Evolutionary conservation across 768 basidiomycete genomes (phyloP), one percentile per base, ranked within the genome.

Genomic region (Leccinum imitatum): DNA sequence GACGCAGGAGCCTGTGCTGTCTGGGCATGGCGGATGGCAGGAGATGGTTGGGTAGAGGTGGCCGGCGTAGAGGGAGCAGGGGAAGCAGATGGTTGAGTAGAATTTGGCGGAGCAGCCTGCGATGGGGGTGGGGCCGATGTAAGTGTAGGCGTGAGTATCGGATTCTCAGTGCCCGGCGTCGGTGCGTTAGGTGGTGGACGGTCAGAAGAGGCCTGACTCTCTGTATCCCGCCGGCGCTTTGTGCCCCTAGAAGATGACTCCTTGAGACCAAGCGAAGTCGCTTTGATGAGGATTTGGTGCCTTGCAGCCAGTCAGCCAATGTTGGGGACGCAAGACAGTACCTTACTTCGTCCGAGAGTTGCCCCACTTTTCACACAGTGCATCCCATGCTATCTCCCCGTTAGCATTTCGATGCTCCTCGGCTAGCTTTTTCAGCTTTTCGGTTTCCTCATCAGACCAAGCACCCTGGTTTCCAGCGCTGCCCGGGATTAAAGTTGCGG

Each of bases 241-340:
- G 78, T 77, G 6, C 82, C 86, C 47, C 87, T 74, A 1, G 81
- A 81, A 17, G 89, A 84, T 63, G 87, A 90, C 65, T 89, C 88
- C 71, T 92, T 92, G 52, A 93, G 77, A 10, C 89, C 87, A 17
- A 93, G 72, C n/a, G 81, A 76, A 2, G 88, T 93, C 2, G 90
- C 91, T 73, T 91, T 92, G 61, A 91, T 83, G 35, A 92, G 76
- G 57, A 93, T 91, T 70, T 93, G 91, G 65, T 91, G 90, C 68
- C 91, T 93, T 55, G 21, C 1, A 37, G 27, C 50, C 27, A 19
- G 51, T 70, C 54, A 70, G 57, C n/a, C 7, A 50, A 50, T 4
- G 21, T 10, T 47, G 2, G 17, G 13, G 50, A 39, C 11, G 3
- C 6, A 31, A 47, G 56, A 58, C 1, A 25, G 50, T 30, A 75